Evolutionary conservation across 2,329 filamentous ascomycete genomes (phyloP).

Genomic region (Alternaria arbusti): DNA sequence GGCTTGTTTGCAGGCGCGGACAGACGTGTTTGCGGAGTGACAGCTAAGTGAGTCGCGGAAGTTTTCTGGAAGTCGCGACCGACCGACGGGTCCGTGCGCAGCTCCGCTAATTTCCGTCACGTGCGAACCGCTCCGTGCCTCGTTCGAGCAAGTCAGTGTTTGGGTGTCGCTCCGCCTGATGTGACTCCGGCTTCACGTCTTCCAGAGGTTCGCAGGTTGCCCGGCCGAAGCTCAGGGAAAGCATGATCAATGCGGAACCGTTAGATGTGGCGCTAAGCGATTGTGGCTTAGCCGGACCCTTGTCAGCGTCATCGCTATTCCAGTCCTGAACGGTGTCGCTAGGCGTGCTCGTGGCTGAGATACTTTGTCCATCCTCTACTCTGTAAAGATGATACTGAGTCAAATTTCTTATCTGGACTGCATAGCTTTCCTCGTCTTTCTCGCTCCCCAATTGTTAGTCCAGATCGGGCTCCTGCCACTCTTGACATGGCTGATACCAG

Average conservation of each 20-base stretch:
- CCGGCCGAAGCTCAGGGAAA: not conserved
- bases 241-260: not conserved
- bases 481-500: conserved; percentile 63
- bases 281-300: conserved; percentile 24
- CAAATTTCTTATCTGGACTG: conserved; percentile 80
- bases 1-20: conserved; percentile 10
- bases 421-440: conserved; percentile 72
- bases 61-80: conserved; percentile 25
- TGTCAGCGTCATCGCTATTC: conserved; percentile 27
- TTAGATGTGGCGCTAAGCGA: conserved; percentile 19
- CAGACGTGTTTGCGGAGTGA: conserved; percentile 19
- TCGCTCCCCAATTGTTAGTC: conserved; percentile 73
- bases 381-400: conserved; percentile 69
- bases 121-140: not conserved
- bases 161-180: not conserved
- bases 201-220: not conserved
- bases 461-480: conserved; percentile 69
- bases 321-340: not conserved
- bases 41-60: conserved; percentile 18
- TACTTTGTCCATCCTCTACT: not conserved
- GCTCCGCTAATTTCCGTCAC: conserved; percentile 4
- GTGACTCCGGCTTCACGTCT: not conserved
- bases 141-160: not conserved
- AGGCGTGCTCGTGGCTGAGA: not conserved
- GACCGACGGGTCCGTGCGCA: conserved; percentile 16